Evolutionary conservation across 148 eudicot genomes (phyloP), one percentile per base, ranked within the genome.

Genomic region (Cornus kousa): DNA sequence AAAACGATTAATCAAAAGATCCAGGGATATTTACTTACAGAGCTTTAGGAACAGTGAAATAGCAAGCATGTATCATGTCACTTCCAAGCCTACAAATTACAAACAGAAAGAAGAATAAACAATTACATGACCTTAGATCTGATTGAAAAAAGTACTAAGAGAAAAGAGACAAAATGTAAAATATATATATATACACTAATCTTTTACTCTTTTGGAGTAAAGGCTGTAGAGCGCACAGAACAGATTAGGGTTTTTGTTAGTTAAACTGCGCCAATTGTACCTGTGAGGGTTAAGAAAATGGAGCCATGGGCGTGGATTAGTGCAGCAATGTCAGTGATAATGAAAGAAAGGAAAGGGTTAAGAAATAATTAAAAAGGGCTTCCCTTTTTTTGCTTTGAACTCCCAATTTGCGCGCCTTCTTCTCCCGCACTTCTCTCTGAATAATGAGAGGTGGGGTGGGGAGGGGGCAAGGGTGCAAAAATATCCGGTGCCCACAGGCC

Each of bases 21-120:
- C 10, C 19, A 22, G 48, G 0, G 66, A 43, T 19, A 59, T 23
- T 13, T 5, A 67, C 78, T 75, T 64, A 75, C 78, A 75, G 37
- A 22, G 70, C 77, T 68, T 35, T 74, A 9, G 69, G 37, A 62
- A 35, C 16, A 64, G 78, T 20, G 78, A 75, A 64, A 75, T 7
- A 39, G 20, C 22, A 43, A 64, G 59, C 70, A 75, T 64, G 35
- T 64, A 24, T 75, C 78, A 75, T 75, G 57, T 37, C 33, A 75
- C 48, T 62, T 48, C 33, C 50, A 46, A 60, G 13, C 46, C 43
- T 55, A 24, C 19, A 35, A 59, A 37, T 20, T 74, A 24, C 31
- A 35, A 59, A 62, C 35, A 39, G 57, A 39, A n/a, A 75, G 33
- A 43, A 5, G 14, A 22, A 28, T 33, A 13, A 60, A 74, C 48